phyloP scores from a whole-genome alignment of 257 asterid genomes.

The Anisodus acutangulus region DNA sequence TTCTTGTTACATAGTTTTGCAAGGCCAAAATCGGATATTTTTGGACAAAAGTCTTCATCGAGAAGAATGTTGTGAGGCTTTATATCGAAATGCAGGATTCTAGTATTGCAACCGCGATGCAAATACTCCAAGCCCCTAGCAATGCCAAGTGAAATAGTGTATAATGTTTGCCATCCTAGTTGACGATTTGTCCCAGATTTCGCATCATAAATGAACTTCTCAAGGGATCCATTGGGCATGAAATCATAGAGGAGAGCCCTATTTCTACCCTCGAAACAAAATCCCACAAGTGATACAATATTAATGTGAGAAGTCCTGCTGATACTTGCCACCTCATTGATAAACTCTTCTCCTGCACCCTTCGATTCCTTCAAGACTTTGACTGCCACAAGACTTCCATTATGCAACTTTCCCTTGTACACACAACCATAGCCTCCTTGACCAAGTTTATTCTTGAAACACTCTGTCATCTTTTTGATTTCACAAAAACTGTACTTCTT shows the following conservation, averaged over 20 bases:
- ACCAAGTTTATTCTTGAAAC: background rate
- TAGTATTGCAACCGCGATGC: slow-evolving; percentile 14
- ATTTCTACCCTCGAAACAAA: slow-evolving; percentile 3
- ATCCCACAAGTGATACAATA: slow-evolving; percentile 12
- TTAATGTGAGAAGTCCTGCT: slow-evolving; percentile 11
- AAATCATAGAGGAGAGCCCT: slow-evolving; percentile 7
- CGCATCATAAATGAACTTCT: slow-evolving; percentile 8
- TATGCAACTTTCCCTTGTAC: background rate
- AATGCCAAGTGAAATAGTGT: background rate
- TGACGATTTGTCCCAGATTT: background rate
- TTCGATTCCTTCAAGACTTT: slow-evolving; percentile 18
- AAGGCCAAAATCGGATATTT: slow-evolving; percentile 8
- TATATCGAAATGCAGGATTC: slow-evolving; percentile 12
- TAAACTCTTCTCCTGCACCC: slow-evolving; percentile 4
- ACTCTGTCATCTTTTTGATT: background rate
- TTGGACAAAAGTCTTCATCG: slow-evolving; percentile 12
- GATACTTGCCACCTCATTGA: slow-evolving; percentile 13
- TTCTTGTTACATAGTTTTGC: slow-evolving; percentile 13
- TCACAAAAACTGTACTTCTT: background rate
- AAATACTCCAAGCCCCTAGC: slow-evolving; percentile 24
- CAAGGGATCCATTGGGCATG: slow-evolving; percentile 18
- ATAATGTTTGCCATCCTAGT: slow-evolving; percentile 12
- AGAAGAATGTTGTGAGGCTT: slow-evolving; percentile 26
- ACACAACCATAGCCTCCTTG: background rate
- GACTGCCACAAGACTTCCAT: background rate